These are phyloP conservation scores for Schoenoplectus triqueter DNA, from an alignment of 202 grass and related monocot genomes.

Conservation along the genomic window DNA sequence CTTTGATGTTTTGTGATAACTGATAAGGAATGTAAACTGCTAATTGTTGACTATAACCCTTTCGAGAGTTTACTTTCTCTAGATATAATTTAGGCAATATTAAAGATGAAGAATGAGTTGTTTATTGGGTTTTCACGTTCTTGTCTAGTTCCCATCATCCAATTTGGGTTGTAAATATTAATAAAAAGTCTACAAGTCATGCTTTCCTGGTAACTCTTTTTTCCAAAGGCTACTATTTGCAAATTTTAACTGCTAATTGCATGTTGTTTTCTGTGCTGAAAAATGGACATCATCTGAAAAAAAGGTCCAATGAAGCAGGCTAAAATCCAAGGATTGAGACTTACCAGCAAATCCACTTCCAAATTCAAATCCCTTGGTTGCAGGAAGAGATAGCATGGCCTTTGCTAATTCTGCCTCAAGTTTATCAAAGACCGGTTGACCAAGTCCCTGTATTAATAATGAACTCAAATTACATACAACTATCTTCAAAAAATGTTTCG, in stretches of 20 bases:
- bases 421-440: slow-evolving; percentile 94
- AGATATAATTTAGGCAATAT: not conserved
- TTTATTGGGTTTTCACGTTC: not conserved
- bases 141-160: not conserved
- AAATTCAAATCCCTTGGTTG: slow-evolving; percentile 96
- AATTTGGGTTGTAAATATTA: slow-evolving; percentile 1
- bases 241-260: not conserved
- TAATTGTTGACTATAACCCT: not conserved
- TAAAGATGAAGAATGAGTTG: not conserved
- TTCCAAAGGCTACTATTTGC: slow-evolving; percentile 5
- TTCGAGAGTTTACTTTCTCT: not conserved
- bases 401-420: slow-evolving; percentile 94
- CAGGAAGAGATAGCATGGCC: slow-evolving; percentile 91
- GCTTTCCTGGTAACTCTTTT: not conserved
- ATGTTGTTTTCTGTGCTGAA: not conserved
- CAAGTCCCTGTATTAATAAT: slow-evolving; percentile 65
- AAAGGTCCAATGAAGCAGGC: slow-evolving; percentile 25
- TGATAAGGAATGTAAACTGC: slow-evolving; percentile 10
- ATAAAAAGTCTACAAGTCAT: not conserved
- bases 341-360: slow-evolving; percentile 95
- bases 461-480: slow-evolving; percentile 9
- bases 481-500: not conserved
- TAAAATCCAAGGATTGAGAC: slow-evolving; percentile 10
- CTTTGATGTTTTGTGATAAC: not conserved
- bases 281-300: not conserved